Base-by-base conservation (phyloP, 148 eudicot genomes). In the Euryodendron excelsum region DNA sequence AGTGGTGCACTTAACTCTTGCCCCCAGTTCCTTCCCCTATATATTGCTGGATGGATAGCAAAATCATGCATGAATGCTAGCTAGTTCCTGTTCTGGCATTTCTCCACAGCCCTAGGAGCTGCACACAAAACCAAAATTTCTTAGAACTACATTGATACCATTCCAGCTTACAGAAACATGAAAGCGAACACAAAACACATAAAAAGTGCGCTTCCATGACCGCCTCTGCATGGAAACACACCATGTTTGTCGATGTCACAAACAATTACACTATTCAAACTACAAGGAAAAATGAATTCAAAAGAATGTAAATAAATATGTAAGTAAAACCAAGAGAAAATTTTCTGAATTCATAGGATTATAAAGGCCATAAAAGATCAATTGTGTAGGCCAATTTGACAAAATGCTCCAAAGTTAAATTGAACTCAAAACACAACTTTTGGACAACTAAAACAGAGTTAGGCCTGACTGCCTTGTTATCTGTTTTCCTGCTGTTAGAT, bases 51-150 rank as follows among this genome's bases (percentile, higher is more conserved):
- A 47, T 76, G 70, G 31, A 75, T 64, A 76, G 79, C n/a, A 78
- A 56, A 17, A 56, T 31, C n/a, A 47, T 58, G 76, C 70, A 31
- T 50, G 65, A 62, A 75, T 41, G 68, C 80, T 53, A 73, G 39
- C 78, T 82, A 80, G 84, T 65, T 78, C 37, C 65, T 75, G 81
- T 60, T 80, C 78, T 36, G 72, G 80, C 50, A 69, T 78, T 82
- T 82, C 72, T 87, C 87, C 41, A 58, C 64, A 5, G 83, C 77
- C 76, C 85, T 77, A 33, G 87, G 89, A 45, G 89, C 89, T 87
- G 86, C 80, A 73, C 71, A 78, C 28, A 60, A 10, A 44, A 52
- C 13, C 39, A 25, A 31, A 1, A n/a, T 61, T 14, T 10, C 28
- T 63, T 15, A 80, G 50, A n/a, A 20, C 52, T 39, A 11, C 0